Percentiles rank a stretch among this genome's conserved stretches.
Evolutionary conservation across 164 flowering plant species (phyloP).

Genomic region (Taxillus chinensis): DNA sequence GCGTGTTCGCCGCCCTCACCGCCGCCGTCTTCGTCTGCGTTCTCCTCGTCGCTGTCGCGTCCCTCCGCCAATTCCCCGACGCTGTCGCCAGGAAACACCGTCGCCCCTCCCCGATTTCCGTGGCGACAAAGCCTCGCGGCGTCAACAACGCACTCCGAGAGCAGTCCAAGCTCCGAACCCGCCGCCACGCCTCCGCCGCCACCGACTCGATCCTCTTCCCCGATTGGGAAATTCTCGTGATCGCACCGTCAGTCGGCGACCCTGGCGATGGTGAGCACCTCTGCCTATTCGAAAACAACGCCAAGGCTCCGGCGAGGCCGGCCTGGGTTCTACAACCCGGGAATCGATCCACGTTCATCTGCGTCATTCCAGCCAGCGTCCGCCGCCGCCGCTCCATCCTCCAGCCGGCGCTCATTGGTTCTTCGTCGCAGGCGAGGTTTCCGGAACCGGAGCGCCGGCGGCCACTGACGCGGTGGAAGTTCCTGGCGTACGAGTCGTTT

Average conservation of each 20-base stretch:
- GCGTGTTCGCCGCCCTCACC: not conserved
- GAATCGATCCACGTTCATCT: conserved; percentile 32
- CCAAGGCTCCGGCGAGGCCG: conserved; percentile 38
- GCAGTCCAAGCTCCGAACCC: not conserved
- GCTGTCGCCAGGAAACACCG: not conserved
- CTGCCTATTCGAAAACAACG: conserved; percentile 50
- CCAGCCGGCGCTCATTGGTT: conserved; percentile 28
- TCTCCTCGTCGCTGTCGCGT: not conserved
- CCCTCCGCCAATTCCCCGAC: not conserved
- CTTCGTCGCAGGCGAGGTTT: conserved; percentile 3
- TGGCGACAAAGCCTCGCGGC: not conserved
- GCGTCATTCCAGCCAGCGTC: conserved; percentile 38
- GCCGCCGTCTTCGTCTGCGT: not conserved
- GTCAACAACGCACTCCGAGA: conserved; percentile 7
- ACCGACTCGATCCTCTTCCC: conserved; percentile 51
- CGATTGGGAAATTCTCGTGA: conserved; percentile 60
- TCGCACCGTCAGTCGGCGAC: conserved; percentile 16
- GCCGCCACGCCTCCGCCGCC: conserved; percentile 10
- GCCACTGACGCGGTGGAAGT: conserved; percentile 42
- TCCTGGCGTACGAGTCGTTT: conserved; percentile 53
- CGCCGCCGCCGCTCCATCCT: conserved; percentile 40
- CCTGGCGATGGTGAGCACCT: conserved; percentile 1
- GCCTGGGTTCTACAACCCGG: conserved; percentile 29
- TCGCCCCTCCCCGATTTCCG: not conserved
- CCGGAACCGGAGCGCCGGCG: conserved; percentile 2